Evolutionary conservation across 2,329 filamentous ascomycete genomes (phyloP).

Genomic region (Ophiostoma sp.): DNA sequence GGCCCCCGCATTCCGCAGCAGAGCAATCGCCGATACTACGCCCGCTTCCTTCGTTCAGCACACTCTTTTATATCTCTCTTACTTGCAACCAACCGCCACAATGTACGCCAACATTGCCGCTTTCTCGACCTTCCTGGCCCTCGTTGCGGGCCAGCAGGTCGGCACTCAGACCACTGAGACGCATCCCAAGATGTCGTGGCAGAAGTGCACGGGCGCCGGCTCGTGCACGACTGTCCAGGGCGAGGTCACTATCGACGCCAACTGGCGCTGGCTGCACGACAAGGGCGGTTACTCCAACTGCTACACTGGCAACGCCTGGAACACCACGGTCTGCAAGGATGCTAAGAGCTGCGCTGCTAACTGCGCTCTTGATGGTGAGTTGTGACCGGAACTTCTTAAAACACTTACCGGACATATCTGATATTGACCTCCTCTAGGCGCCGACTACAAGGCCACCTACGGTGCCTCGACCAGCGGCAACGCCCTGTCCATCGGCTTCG

Average conservation of each 20-base stretch:
- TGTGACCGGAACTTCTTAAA: neutral
- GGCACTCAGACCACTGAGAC: constrained; percentile 48
- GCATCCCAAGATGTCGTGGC: constrained; percentile 54
- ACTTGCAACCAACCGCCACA: constrained; percentile 16
- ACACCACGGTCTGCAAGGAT: constrained; percentile 49
- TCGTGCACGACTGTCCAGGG: constrained; percentile 50
- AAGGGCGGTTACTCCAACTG: constrained; percentile 50
- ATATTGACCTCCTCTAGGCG: constrained; percentile 32
- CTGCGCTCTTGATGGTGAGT: constrained; percentile 54
- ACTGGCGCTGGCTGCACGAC: constrained; percentile 60
- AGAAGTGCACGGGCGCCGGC: constrained; percentile 49
- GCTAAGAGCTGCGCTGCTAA: constrained; percentile 53
- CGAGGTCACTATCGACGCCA: constrained; percentile 55
- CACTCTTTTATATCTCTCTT: neutral
- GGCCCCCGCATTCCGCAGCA: constrained; percentile 24
- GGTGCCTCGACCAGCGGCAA: constrained; percentile 53
- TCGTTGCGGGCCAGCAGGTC: constrained; percentile 49
- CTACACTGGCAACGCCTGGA: constrained; percentile 51
- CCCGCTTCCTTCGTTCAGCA: constrained; percentile 10
- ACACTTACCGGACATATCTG: neutral
- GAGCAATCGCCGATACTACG: neutral
- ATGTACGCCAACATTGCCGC: constrained; percentile 36
- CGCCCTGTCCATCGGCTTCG: constrained; percentile 50
- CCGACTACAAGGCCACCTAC: constrained; percentile 53
- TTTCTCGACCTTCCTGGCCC: constrained; percentile 46